A percentile compares a stretch with the other conserved stretches of the same genome.
Evolutionary conservation across 129 eudicot genomes (phyloP).

Genomic region (Flaveria brownii): DNA sequence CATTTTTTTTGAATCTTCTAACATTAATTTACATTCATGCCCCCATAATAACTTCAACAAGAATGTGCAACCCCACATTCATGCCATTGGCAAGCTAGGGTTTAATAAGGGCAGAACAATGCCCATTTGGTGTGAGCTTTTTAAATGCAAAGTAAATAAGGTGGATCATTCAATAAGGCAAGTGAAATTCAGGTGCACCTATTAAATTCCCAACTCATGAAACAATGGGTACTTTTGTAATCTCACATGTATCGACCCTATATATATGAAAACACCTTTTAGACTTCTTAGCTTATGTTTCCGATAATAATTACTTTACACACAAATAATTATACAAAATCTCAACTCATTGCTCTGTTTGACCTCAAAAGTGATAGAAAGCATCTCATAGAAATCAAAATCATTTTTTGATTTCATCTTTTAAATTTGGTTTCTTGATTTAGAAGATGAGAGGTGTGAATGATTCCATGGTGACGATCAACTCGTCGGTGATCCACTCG

Average conservation of each 20-base stretch:
- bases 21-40: slow-evolving; percentile 9
- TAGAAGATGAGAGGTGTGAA: slow-evolving; percentile 46
- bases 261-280: slow-evolving; percentile 40
- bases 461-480: slow-evolving; percentile 47
- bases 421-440: slow-evolving; percentile 25
- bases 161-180: slow-evolving; percentile 46
- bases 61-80: slow-evolving; percentile 37
- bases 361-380: slow-evolving; percentile 56
- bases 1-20: neutral
- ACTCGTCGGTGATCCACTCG: slow-evolving; percentile 51
- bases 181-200: slow-evolving; percentile 42
- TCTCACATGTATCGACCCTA: slow-evolving; percentile 10
- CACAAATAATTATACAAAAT: slow-evolving; percentile 43
- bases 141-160: slow-evolving; percentile 44
- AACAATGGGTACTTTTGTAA: slow-evolving; percentile 34
- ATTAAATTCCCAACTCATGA: slow-evolving; percentile 34
- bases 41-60: slow-evolving; percentile 38
- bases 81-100: slow-evolving; percentile 42
- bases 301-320: slow-evolving; percentile 37
- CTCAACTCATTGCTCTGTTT: slow-evolving; percentile 79
- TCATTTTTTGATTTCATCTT: neutral
- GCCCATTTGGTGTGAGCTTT: slow-evolving; percentile 54
- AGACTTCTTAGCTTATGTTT: slow-evolving; percentile 38
- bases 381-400: slow-evolving; percentile 7
- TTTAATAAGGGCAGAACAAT: slow-evolving; percentile 45